Evolutionary conservation across 106 monocot species (phyloP).

Genomic region (Hemerocallis citrina): DNA sequence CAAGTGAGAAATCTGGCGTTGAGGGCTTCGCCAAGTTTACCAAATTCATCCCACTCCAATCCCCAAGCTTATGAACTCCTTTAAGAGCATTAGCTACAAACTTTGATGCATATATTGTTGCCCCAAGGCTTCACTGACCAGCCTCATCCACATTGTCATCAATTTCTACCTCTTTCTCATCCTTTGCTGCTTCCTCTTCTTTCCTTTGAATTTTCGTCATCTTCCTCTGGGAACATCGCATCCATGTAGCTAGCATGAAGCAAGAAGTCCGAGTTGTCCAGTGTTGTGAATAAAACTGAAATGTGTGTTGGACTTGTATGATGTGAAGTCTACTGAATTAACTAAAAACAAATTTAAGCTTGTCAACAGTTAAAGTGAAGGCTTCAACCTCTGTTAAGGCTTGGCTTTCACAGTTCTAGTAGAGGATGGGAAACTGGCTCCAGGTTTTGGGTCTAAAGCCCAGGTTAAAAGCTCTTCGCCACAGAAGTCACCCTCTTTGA

Average conservation of each 20-base stretch:
- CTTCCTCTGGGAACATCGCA: conserved; percentile 53
- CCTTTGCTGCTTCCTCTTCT: conserved; percentile 26
- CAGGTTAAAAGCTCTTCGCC: conserved; percentile 74
- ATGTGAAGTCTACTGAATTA: conserved; percentile 76
- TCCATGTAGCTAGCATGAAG: conserved; percentile 74
- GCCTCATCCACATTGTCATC: not conserved
- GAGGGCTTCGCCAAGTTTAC: conserved; percentile 44
- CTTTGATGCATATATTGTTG: conserved; percentile 49
- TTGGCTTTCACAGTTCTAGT: conserved; percentile 62
- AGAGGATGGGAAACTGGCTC: conserved; percentile 55
- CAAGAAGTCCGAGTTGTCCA: conserved; percentile 77
- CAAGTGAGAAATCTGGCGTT: conserved; percentile 57
- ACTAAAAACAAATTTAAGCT: conserved; percentile 63
- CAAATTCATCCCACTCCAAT: conserved; percentile 13
- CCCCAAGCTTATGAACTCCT: conserved; percentile 37
- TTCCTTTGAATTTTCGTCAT: conserved; percentile 25
- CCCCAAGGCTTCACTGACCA: conserved; percentile 36
- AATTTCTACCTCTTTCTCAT: conserved; percentile 8
- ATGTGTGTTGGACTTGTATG: conserved; percentile 68
- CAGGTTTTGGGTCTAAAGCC: conserved; percentile 75
- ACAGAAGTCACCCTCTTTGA: conserved; percentile 76
- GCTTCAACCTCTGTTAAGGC: conserved; percentile 67
- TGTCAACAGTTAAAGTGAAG: conserved; percentile 56
- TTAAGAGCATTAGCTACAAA: conserved; percentile 63
- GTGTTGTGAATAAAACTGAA: conserved; percentile 71